A percentile compares a stretch with the other conserved stretches of the same genome.
These are phyloP conservation scores for Monascus ruber DNA, from an alignment of 2,329 filamentous ascomycete genomes.

Conservation along the genomic window DNA sequence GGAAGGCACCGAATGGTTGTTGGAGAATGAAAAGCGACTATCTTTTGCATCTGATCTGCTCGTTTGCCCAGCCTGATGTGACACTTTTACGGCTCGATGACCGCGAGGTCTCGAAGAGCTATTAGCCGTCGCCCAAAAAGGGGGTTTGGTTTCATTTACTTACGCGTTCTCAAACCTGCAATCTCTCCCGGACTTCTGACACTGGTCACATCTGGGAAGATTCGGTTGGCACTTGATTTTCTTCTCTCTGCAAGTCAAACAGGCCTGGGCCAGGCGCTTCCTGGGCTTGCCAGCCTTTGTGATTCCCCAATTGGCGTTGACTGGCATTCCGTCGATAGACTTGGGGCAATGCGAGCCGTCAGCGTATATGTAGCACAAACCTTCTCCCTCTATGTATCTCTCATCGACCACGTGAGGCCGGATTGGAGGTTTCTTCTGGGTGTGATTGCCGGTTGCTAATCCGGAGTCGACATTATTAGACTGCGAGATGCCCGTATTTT, in stretches of 20 bases:
- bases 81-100: conserved; percentile 16
- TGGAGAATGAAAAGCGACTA: conserved; percentile 6
- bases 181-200: conserved; percentile 75
- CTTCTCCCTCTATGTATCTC: conserved; percentile 55
- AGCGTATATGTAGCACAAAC: conserved; percentile 74
- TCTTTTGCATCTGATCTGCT: conserved; percentile 14
- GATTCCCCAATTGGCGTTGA: conserved; percentile 87
- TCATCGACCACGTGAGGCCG: conserved; percentile 30
- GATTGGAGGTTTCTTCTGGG: conserved; percentile 6
- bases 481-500: no score
- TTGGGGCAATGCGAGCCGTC: conserved; percentile 74
- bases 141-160: conserved; percentile 29
- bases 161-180: conserved; percentile 82
- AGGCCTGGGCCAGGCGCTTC: conserved; percentile 85
- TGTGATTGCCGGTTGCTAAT: not conserved
- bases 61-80: conserved; percentile 6
- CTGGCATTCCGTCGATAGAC: conserved; percentile 70
- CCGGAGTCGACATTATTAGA: no score
- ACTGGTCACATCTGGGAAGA: conserved; percentile 77
- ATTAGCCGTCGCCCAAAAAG: conserved; percentile 1
- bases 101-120: conserved; percentile 20
- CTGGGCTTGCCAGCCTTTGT: conserved; percentile 90
- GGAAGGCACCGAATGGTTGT: conserved; percentile 11
- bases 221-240: conserved; percentile 96
- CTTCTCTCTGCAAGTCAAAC: conserved; percentile 86